phyloP scores from a whole-genome alignment of 192 early-diverging fungal species.

The Coemansia sp. region DNA sequence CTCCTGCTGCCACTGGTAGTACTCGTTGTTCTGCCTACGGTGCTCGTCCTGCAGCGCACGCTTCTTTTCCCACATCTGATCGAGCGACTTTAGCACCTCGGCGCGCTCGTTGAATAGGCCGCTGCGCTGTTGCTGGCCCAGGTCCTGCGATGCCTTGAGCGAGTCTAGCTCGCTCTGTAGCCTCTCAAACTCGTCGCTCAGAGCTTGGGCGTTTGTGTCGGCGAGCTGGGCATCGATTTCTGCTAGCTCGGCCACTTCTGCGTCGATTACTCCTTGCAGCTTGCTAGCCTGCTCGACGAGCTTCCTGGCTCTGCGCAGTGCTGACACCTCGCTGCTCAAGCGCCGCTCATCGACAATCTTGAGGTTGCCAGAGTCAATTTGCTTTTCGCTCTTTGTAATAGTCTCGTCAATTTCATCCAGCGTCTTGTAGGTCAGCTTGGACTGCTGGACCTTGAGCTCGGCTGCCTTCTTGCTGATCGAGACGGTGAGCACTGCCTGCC shows the following conservation, averaged over 20 bases:
- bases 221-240: slow-evolving; percentile 58
- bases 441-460: slow-evolving; percentile 70
- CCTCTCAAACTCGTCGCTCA: slow-evolving; percentile 66
- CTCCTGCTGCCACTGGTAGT: slow-evolving; percentile 67
- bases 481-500: slow-evolving; percentile 67
- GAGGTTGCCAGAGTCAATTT: slow-evolving; percentile 73
- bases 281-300: slow-evolving; percentile 76
- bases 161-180: slow-evolving; percentile 71
- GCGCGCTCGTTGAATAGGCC: slow-evolving; percentile 71
- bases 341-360: slow-evolving; percentile 87
- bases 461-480: slow-evolving; percentile 79
- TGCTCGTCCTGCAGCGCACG: slow-evolving; percentile 67
- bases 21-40: slow-evolving; percentile 73
- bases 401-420: slow-evolving; percentile 74
- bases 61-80: slow-evolving; percentile 66
- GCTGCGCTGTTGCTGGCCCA: slow-evolving; percentile 62
- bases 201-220: slow-evolving; percentile 59
- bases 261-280: slow-evolving; percentile 75
- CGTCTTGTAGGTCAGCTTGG: slow-evolving; percentile 78
- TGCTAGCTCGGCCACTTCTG: slow-evolving; percentile 64
- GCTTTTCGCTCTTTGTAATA: slow-evolving; percentile 70
- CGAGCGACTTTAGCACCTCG: slow-evolving; percentile 66
- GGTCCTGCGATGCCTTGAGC: slow-evolving; percentile 62
- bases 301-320: slow-evolving; percentile 38
- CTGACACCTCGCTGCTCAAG: slow-evolving; percentile 32